These are phyloP conservation scores for Waltergamsia citrina DNA, from an alignment of 2,329 filamentous ascomycete genomes.

Conservation along the genomic window DNA sequence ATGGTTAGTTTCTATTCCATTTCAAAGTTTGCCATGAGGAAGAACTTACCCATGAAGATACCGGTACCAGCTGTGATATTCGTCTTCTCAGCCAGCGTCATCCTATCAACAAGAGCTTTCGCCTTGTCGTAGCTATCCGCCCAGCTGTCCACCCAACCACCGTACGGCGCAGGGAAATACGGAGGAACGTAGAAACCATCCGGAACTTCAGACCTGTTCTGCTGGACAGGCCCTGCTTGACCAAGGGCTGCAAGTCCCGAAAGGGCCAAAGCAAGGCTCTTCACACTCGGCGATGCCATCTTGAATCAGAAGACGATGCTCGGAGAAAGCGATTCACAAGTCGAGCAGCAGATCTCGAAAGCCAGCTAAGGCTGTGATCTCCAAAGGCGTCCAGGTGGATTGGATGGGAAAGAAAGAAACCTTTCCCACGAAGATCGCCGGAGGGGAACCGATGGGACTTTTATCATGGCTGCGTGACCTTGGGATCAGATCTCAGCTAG, in stretches of 20 bases:
- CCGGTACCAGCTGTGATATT: constrained; percentile 67
- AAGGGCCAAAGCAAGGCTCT: not conserved
- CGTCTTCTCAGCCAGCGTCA: constrained; percentile 75
- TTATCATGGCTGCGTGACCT: too few species aligned
- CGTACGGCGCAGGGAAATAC: constrained; percentile 64
- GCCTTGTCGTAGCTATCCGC: constrained; percentile 61
- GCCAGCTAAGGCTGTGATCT: too few species aligned
- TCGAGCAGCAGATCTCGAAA: too few species aligned
- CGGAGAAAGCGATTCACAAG: too few species aligned
- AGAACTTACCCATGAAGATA: constrained; percentile 52
- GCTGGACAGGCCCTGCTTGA: not conserved
- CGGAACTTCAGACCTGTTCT: constrained; percentile 6
- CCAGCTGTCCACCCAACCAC: constrained; percentile 64
- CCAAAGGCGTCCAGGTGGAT: too few species aligned
- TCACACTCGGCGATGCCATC: not conserved
- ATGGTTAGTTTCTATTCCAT: too few species aligned
- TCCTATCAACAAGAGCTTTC: constrained; percentile 55
- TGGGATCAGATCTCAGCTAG: too few species aligned
- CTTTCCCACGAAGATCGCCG: too few species aligned
- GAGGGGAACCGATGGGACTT: too few species aligned
- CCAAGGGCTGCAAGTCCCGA: not conserved
- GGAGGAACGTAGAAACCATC: constrained; percentile 31
- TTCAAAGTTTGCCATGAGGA: too few species aligned
- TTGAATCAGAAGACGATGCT: too few species aligned
- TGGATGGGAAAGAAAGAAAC: too few species aligned